Percentiles rank a stretch among this genome's conserved stretches.
Evolutionary conservation across 2,329 filamentous ascomycete species (phyloP).

Genomic region (Colletotrichum eremochloae): DNA sequence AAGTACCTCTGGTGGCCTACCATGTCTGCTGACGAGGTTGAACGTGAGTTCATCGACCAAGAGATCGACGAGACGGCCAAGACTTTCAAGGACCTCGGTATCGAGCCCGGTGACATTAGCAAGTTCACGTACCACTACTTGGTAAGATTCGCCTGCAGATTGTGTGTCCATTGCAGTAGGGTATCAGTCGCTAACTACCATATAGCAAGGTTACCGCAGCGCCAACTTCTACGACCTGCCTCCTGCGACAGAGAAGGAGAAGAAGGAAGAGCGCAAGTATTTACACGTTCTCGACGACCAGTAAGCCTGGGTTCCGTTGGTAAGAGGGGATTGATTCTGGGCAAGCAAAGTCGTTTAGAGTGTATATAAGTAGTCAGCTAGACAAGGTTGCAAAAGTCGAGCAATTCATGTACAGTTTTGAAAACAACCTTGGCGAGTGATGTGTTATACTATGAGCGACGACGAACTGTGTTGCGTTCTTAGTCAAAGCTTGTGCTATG

Average conservation of each 20-base stretch:
- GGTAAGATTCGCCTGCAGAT: conserved; percentile 66
- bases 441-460: neutral
- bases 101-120: conserved; percentile 88
- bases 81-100: conserved; percentile 94
- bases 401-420: conserved; percentile 36
- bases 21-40: conserved; percentile 85
- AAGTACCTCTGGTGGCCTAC: conserved; percentile 90
- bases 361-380: conserved; percentile 51
- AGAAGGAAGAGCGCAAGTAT: conserved; percentile 95
- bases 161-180: neutral
- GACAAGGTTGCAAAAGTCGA: conserved; percentile 44
- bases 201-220: conserved; percentile 89
- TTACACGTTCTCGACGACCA: conserved; percentile 92
- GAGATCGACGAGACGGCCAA: conserved; percentile 90
- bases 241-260: conserved; percentile 94
- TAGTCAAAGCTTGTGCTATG: conserved; percentile 7
- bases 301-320: conserved; percentile 46
- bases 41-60: conserved; percentile 94
- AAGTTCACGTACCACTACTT: conserved; percentile 94
- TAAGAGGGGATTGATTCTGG: conserved; percentile 41
- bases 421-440: neutral
- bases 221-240: conserved; percentile 92
- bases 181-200: conserved; percentile 49
- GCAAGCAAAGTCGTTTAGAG: conserved; percentile 39
- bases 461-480: neutral